Conservation (phyloP, 2,329 filamentous ascomycete genomes). For the Fusarium sp. region DNA sequence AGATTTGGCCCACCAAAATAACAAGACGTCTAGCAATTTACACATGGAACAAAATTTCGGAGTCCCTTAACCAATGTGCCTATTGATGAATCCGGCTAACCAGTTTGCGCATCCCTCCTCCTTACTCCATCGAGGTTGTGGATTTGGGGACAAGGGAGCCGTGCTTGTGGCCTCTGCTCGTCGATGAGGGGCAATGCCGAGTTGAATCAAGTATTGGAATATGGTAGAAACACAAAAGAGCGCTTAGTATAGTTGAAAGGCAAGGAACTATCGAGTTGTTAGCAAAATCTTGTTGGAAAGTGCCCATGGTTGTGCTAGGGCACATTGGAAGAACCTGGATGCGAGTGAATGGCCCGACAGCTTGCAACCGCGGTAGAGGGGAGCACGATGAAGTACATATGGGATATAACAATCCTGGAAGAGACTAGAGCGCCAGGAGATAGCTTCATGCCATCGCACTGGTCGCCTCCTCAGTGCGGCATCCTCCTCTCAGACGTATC, state of each 20-base stretch:
- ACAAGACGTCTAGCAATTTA: not conserved
- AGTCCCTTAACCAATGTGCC: not conserved
- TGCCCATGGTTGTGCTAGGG: not conserved
- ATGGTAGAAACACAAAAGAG: not conserved
- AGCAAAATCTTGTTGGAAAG: not conserved
- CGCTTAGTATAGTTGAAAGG: not conserved
- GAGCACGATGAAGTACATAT: not conserved
- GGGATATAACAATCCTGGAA: not conserved
- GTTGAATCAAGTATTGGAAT: not conserved
- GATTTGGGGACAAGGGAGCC: not conserved
- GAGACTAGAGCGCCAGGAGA: not conserved
- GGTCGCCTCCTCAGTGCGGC: not conserved
- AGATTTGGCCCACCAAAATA: not conserved
- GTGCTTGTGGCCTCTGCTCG: not conserved
- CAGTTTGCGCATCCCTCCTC: not conserved
- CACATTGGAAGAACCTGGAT: not conserved
- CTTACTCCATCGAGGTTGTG: not conserved
- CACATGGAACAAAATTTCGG: not conserved
- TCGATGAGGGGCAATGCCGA: not conserved
- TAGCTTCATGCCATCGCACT: not conserved
- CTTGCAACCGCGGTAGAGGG: not conserved
- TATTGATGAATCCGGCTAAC: not conserved
- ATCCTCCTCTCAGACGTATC: not conserved
- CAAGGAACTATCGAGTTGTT: not conserved
- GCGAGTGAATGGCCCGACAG: not conserved